A percentile compares a stretch with the other conserved stretches of the same genome.
Evolutionary conservation across 2,329 filamentous ascomycete species (phyloP).

Genomic region (Tricladium varicosporioides): DNA sequence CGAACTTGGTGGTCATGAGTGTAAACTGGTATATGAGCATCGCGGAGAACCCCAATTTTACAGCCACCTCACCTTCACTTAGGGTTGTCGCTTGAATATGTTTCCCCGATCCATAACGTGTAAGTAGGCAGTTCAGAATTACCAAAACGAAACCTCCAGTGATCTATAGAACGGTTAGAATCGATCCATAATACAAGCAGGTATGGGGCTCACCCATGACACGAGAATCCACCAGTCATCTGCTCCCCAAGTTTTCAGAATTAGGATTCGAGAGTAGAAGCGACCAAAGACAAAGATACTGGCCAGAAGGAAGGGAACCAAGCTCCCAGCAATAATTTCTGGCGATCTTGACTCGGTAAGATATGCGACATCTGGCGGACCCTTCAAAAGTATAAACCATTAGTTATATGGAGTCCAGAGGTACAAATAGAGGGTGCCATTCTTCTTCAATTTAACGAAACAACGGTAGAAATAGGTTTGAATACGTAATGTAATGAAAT

Average conservation of each 20-base stretch:
- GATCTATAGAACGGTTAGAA: background rate
- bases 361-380: no score
- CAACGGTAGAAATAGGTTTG: no score
- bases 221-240: conserved; percentile 11
- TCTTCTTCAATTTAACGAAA: no score
- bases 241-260: conserved; percentile 8
- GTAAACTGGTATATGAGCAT: background rate
- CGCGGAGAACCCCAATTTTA: background rate
- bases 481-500: no score
- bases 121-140: background rate
- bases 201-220: conserved; percentile 11
- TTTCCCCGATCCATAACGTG: background rate
- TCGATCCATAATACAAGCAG: background rate
- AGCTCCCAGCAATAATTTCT: no score
- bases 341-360: no score
- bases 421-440: no score
- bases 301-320: no score
- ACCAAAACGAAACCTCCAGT: background rate
- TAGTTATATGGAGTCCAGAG: no score
- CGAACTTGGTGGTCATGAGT: background rate
- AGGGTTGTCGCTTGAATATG: background rate
- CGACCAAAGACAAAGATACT: conserved; percentile 11
- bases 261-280: conserved; percentile 12
- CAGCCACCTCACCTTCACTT: background rate
- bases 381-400: no score